phyloP scores from a whole-genome alignment of 2,329 filamentous ascomycete genomes.

The Lasiodiplodia citricola region DNA sequence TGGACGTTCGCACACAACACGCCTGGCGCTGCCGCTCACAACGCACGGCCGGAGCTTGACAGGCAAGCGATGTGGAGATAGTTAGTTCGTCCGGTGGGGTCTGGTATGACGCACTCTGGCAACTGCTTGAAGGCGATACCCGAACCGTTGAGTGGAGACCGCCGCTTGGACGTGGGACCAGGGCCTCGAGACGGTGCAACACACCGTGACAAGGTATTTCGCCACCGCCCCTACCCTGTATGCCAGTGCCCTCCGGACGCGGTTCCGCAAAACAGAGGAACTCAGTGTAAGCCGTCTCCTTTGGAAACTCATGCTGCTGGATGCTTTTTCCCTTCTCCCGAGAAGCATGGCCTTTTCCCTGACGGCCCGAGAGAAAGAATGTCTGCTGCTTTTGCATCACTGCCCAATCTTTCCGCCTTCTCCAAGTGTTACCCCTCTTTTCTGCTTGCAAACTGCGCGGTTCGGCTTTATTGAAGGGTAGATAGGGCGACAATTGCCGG shows the following conservation, averaged over 20 bases:
- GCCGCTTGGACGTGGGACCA: neutral
- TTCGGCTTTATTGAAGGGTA: neutral
- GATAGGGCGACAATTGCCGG: neutral
- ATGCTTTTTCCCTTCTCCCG: too few relatives aligned
- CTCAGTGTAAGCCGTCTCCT: neutral
- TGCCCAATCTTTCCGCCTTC: neutral
- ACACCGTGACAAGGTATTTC: neutral
- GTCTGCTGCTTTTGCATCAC: neutral
- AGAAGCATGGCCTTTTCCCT: neutral
- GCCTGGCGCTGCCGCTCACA: neutral
- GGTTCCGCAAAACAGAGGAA: neutral
- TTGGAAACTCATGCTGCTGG: neutral
- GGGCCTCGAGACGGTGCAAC: constrained; percentile 13
- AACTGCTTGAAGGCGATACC: constrained; percentile 3
- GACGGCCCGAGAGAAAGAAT: neutral
- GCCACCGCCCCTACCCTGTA: neutral
- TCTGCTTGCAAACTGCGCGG: neutral
- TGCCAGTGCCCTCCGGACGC: too few relatives aligned
- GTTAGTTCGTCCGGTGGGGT: constrained; percentile 1
- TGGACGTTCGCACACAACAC: neutral
- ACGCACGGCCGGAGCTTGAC: neutral
- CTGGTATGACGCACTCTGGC: neutral
- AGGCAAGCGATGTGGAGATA: neutral
- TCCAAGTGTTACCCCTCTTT: neutral
- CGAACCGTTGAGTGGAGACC: constrained; percentile 12